A percentile compares a stretch with the other conserved stretches of the same genome.
These are phyloP conservation scores for Colletotrichum sp. DNA, from an alignment of 2,329 filamentous ascomycete genomes.

Conservation along the genomic window DNA sequence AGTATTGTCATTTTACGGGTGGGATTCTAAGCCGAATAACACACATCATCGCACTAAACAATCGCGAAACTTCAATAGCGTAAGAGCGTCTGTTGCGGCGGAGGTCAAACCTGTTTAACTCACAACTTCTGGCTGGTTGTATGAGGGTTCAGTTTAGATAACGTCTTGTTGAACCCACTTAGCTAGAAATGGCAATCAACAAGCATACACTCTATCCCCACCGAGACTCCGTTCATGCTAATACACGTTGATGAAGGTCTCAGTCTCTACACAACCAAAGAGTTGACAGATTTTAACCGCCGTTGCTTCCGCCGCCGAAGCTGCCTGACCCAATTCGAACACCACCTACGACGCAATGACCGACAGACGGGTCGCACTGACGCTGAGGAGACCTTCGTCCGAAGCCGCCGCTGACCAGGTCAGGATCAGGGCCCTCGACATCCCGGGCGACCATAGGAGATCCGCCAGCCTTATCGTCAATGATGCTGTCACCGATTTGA, in stretches of 20 bases:
- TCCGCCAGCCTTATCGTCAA: background rate
- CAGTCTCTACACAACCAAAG: background rate
- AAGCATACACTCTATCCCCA: background rate
- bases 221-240: background rate
- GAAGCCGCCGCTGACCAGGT: background rate
- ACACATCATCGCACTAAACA: background rate
- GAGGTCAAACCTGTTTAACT: background rate
- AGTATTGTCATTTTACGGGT: background rate
- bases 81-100: background rate
- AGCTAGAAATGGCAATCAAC: background rate
- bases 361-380: background rate
- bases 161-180: background rate
- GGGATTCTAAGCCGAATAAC: background rate
- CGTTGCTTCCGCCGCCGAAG: background rate
- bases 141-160: background rate
- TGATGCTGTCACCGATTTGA: background rate
- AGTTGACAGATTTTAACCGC: background rate
- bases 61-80: background rate
- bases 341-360: background rate
- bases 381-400: background rate
- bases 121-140: background rate
- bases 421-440: background rate
- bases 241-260: background rate
- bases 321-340: background rate
- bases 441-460: background rate